Base-by-base conservation (phyloP, 1,284 basidiomycete species). In the Apiotrichum laibachii region DNA sequence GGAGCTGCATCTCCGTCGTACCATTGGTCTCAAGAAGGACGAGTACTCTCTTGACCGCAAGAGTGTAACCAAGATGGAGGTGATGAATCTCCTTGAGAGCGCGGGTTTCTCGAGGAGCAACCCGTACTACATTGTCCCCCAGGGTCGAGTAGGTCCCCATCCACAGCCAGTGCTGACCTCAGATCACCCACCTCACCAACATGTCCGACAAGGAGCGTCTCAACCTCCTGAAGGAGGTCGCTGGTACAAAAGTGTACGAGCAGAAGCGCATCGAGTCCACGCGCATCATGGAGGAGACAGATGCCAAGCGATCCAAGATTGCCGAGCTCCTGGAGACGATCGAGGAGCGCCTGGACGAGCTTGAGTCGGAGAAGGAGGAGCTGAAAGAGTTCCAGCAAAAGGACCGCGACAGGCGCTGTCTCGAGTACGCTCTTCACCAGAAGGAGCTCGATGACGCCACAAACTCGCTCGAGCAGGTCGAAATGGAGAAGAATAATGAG, bases 71-170 rank as follows among this genome's bases (percentile, higher is more conserved):
- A 98, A 97, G 77, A 93, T 92, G 7, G 96, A 99, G 69, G 92
- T 99, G 26, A 94, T 95, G 90, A 94, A 90, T 71, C 81, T 97
- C 19, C 84, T 97, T 33, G 93, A 97, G 77, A 90, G 87, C 68
- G 96, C 96, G 0, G 95, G 96, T 2, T 99, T 99, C 80, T 93
- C 90, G 76, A 89, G 92, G 73, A 90, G 89, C 40, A 99, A 99
- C 71, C 96, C 96, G 0, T 99, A 99, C 79, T 99, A 99, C 73
- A 99, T 99, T 64, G 95, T 99, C 0, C 95, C 95, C 0, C 95
- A 99, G 81, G 95, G 95, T 60, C 82, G 95, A 56, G 92, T 94
- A 69, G 76, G 87, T 83, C n/a, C 0, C n/a, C 8, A 19, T 2
- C 5, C 16, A 12, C 3, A 5, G 35, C 7, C 40, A 34, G 40